Evolutionary conservation across 208 protist species (phyloP), one percentile per base, ranked within the genome.

Genomic region (Lotmaria passim): DNA sequence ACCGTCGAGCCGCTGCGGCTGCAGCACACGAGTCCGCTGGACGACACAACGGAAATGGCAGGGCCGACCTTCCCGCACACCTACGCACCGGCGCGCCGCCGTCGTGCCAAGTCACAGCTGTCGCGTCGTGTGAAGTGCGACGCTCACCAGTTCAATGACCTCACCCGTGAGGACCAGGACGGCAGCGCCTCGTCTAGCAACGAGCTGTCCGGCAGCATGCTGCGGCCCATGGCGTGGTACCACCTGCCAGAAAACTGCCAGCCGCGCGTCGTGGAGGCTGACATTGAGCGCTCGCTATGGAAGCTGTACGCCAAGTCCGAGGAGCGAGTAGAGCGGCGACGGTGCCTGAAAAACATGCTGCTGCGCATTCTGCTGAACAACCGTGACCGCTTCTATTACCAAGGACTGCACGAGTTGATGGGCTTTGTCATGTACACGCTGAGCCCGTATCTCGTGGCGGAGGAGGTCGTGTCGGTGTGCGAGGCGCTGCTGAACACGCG

Each of bases 401-500:
- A 96, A 72, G 91, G 91, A 0, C 74, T 96, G 60, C 86, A 96
- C 57, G 91, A 96, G 69, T 66, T 96, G 17, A 80, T 96, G 59
- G 91, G 88, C 31, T 94, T 86, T 60, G 68, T 94, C 30, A 82
- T 94, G 85, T 93, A 89, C 67, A 73, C 84, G 23, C 70, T 93
- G 66, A 69, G 62, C 30, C 81, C 81, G 5, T 53, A 79, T 39
- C 50, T 72, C 11, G 47, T 70, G 7, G 30, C 48, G 38, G 79
- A 93, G 58, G 73, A 83, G 11, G 65, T 87, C 7, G 72, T 86
- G 41, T 67, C 81, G 30, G 78, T 96, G 44, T 94, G 88, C 68
- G 75, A 84, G 60, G 44, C 59, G 33, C 68, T 96, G 44, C 75
- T 96, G 8, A 59, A 52, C 19, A 83, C 83, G 10, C 88, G 83